phyloP scores from a whole-genome alignment of 1,284 basidiomycete species.

The Ganoderma multipileum region DNA sequence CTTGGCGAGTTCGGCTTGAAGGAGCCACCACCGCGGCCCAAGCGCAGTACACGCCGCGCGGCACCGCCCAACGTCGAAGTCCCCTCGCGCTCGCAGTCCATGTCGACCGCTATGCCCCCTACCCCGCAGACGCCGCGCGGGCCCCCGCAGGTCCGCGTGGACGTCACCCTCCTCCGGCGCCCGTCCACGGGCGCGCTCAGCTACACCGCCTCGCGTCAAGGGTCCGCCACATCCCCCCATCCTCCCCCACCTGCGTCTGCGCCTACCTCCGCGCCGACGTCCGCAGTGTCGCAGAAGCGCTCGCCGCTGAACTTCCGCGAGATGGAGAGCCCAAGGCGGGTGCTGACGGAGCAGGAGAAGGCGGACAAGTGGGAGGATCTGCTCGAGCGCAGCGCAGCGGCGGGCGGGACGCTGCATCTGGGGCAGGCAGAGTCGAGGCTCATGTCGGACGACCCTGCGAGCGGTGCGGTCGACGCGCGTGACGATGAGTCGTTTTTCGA shows the following conservation, averaged over 20 bases:
- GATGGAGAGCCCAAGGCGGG: slow-evolving; percentile 44
- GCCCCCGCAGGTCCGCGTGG: slow-evolving; percentile 31
- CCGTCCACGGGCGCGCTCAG: slow-evolving; percentile 39
- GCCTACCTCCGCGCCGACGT: slow-evolving; percentile 31
- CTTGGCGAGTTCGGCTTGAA: slow-evolving; percentile 39
- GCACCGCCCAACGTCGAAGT: slow-evolving; percentile 32
- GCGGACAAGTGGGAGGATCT: slow-evolving; percentile 72
- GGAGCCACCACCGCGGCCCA: slow-evolving; percentile 36
- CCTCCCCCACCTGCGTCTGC: slow-evolving; percentile 26
- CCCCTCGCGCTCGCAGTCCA: slow-evolving; percentile 28
- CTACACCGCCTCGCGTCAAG: slow-evolving; percentile 38
- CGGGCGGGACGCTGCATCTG: slow-evolving; percentile 74
- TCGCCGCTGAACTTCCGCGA: slow-evolving; percentile 58
- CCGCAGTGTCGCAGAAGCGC: slow-evolving; percentile 32
- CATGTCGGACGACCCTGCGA: slow-evolving; percentile 47
- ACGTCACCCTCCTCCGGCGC: slow-evolving; percentile 28
- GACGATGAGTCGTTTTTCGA: slow-evolving; percentile 10
- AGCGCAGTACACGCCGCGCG: slow-evolving; percentile 36
- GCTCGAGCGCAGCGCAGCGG: slow-evolving; percentile 64
- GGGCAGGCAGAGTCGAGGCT: slow-evolving; percentile 44
- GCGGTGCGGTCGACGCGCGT: neutral
- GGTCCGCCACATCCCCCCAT: slow-evolving; percentile 30
- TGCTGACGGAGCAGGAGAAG: slow-evolving; percentile 70
- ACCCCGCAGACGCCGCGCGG: slow-evolving; percentile 35
- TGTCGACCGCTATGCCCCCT: slow-evolving; percentile 28